Evolutionary conservation across 768 basidiomycete species (phyloP), one percentile per base, ranked within the genome.

Genomic region (Holtermanniella nyarrowii): DNA sequence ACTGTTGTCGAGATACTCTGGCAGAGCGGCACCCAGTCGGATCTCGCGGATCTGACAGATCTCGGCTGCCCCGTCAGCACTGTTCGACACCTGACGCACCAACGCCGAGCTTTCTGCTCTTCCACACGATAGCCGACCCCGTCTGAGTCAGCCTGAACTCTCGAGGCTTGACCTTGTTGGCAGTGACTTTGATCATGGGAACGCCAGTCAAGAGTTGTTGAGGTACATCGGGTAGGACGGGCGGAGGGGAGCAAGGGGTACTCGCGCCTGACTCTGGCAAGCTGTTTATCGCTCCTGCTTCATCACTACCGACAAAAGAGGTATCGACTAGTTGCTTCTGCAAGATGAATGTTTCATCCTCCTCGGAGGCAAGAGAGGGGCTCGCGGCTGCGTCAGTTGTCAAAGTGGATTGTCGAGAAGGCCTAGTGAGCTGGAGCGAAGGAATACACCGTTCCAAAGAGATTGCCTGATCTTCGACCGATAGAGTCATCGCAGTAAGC

Each of bases 41-140:
- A 95, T 78, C 65, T 93, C 90, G 49, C 86, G 85, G 70, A 95
- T 86, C 58, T 79, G 78, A 66, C 87, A 87, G 62, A 95, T 82
- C 0, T 84, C 80, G 42, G 93, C 90, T 91, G 55, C 31, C 7
- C 1, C 25, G 13, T 27, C 26, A 42, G 51, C 40, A 55, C 49
- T 44, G 37, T 44, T 37, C 43, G 13, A 7, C 10, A 7, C 7
- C 10, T 37, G 31, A 37, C 31, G 31, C 31, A 37, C 31, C 31
- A 7, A 37, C 31, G 31, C 31, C 31, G 16, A 37, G 31, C 31
- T 37, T 37, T 7, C 31, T 7, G 31, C 31, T 37, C 31, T 37
- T 16, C 31, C 31, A 37, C 31, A 16, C 16, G 16, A 37, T 37
- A 7, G 31, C 31, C 7, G 10, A 7, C 31, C 31, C 31, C 31